phyloP scores from a whole-genome alignment of 2,329 filamentous ascomycete genomes.

The Aspergillus sp. region DNA sequence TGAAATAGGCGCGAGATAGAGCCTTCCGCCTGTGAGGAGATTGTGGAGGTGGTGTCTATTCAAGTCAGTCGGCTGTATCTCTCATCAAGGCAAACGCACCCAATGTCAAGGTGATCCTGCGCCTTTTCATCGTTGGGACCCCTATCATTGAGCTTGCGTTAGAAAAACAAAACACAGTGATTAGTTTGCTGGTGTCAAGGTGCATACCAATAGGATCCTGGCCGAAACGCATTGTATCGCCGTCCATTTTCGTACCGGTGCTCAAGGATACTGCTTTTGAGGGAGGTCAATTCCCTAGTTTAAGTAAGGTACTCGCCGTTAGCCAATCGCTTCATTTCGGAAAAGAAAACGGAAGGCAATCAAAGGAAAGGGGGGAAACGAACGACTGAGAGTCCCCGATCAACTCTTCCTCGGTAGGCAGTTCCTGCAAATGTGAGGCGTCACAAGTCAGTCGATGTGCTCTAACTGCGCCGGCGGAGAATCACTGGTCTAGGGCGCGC shows the following conservation, averaged over 20 bases:
- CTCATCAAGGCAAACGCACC: background rate
- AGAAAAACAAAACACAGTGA: too few species aligned
- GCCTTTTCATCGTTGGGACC: constrained; percentile 29
- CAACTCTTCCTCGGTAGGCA: background rate
- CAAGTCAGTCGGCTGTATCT: background rate
- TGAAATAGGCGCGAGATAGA: constrained; percentile 34
- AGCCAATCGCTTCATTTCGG: background rate
- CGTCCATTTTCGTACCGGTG: constrained; percentile 36
- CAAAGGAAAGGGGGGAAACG: background rate
- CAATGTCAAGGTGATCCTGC: constrained; percentile 32
- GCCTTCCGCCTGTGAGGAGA: constrained; percentile 34
- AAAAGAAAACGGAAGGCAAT: background rate
- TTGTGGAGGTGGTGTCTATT: constrained; percentile 46
- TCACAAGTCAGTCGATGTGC: background rate
- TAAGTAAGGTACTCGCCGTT: background rate
- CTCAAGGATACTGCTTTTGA: constrained; percentile 26
- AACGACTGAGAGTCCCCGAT: constrained; percentile 12
- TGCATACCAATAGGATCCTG: constrained; percentile 29
- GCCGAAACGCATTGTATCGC: constrained; percentile 39
- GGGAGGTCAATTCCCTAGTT: constrained; percentile 10
- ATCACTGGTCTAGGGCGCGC: background rate
- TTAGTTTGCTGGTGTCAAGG: background rate
- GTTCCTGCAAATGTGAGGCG: background rate
- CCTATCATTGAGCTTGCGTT: background rate
- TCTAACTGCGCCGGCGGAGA: too few species aligned